phyloP scores from a whole-genome alignment of 768 basidiomycete genomes.

The Tubosaeta brunneosetosa region DNA sequence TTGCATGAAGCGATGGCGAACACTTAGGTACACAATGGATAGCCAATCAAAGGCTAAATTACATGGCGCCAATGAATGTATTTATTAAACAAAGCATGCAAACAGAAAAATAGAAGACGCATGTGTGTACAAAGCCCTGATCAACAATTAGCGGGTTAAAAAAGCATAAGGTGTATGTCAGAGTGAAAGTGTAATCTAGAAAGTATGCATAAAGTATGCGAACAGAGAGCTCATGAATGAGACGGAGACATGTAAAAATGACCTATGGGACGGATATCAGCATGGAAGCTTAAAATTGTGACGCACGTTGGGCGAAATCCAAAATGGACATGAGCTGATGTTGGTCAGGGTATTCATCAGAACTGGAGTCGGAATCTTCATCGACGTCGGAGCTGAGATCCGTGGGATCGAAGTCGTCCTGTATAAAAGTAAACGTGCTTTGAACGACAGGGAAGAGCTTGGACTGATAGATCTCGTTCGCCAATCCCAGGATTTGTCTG shows the following conservation, averaged over 20 bases:
- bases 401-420: neutral
- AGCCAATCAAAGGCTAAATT: too few species aligned
- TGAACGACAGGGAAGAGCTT: neutral
- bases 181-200: too few species aligned
- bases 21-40: too few species aligned
- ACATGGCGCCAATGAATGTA: too few species aligned
- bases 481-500: conserved; percentile 9
- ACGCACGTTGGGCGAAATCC: conserved; percentile 5
- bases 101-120: too few species aligned
- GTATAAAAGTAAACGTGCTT: too few species aligned
- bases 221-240: neutral
- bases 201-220: neutral
- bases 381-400: neutral
- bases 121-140: too few species aligned
- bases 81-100: too few species aligned
- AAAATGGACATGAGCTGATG: neutral
- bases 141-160: too few species aligned
- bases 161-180: too few species aligned
- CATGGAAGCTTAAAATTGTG: neutral
- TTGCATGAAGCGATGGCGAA: too few species aligned
- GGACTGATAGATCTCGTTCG: conserved; percentile 1
- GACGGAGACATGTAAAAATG: neutral
- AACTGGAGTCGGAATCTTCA: neutral
- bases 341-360: neutral
- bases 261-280: neutral